Percentiles rank a stretch among this genome's conserved stretches.
These are phyloP conservation scores for Achaetomium macrosporum DNA, from an alignment of 2,329 filamentous ascomycete genomes.

Conservation along the genomic window DNA sequence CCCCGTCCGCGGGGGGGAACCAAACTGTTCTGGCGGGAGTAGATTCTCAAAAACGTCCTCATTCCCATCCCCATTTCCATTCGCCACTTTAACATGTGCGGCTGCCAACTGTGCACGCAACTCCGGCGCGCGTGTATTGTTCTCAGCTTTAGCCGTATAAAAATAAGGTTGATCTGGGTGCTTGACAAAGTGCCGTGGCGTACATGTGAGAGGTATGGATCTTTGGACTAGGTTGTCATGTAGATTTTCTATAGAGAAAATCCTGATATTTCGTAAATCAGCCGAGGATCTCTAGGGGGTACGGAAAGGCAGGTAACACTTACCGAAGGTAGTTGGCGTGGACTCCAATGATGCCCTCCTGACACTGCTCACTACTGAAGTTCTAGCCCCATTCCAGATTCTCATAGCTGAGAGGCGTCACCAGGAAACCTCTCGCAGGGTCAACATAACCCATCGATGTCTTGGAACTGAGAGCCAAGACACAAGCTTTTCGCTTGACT, in stretches of 20 bases:
- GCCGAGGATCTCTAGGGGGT: constrained; percentile 17
- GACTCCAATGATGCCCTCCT: constrained; percentile 90
- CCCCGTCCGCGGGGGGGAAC: constrained; percentile 76
- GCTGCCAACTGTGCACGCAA: constrained; percentile 66
- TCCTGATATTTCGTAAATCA: constrained; percentile 47
- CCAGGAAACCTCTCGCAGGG: constrained; percentile 78
- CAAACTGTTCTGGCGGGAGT: constrained; percentile 76
- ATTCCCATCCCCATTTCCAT: constrained; percentile 65
- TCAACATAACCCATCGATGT: constrained; percentile 97
- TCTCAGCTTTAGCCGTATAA: constrained; percentile 91
- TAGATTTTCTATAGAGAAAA: constrained; percentile 85
- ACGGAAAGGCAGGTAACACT: constrained; percentile 32
- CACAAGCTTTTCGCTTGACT: constrained; percentile 75
- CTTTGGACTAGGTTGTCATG: constrained; percentile 82
- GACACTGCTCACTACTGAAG: constrained; percentile 90
- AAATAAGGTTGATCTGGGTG: constrained; percentile 86
- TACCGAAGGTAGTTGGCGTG: constrained; percentile 84
- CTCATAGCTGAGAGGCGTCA: constrained; percentile 85
- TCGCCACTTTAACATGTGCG: constrained; percentile 62
- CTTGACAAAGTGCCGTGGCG: constrained; percentile 78
- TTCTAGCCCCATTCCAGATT: constrained; percentile 92
- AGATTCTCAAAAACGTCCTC: too few relatives aligned
- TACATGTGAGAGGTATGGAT: constrained; percentile 80
- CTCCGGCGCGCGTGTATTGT: constrained; percentile 79
- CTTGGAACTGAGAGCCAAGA: constrained; percentile 83